phyloP scores from a whole-genome alignment of 164 flowering plant genomes.

The Stephania japonica region DNA sequence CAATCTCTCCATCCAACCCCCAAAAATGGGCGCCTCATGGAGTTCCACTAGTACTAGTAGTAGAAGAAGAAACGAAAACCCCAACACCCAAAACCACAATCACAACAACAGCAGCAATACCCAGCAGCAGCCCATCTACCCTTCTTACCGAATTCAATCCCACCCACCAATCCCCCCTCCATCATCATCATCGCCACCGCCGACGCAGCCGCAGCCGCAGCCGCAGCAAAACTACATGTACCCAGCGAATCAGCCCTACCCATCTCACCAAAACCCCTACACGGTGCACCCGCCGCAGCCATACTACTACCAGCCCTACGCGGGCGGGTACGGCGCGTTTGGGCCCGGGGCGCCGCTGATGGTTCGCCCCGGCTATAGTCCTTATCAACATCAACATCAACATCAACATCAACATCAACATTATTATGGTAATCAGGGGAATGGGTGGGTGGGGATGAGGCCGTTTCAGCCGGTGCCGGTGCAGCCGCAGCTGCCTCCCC shows the following conservation, averaged over 20 bases:
- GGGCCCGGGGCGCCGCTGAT: neutral
- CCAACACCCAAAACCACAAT: no score
- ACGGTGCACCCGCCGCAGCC: neutral
- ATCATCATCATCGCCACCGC: neutral
- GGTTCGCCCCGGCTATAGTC: neutral
- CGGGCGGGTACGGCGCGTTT: neutral
- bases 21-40: neutral
- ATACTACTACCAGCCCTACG: neutral
- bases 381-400: neutral
- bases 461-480: constrained; percentile 13
- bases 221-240: no score
- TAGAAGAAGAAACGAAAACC: neutral
- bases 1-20: no score
- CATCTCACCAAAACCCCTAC: no score
- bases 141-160: no score
- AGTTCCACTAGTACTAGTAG: neutral
- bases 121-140: no score
- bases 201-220: neutral
- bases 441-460: constrained; percentile 33
- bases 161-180: neutral
- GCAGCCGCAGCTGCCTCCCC: constrained; percentile 26
- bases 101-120: no score
- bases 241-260: no score
- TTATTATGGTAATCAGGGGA: neutral
- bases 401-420: no score